A percentile compares a stretch with the other conserved stretches of the same genome.
Evolutionary conservation across 768 basidiomycete species (phyloP).

Genomic region (Suillus variegatus): DNA sequence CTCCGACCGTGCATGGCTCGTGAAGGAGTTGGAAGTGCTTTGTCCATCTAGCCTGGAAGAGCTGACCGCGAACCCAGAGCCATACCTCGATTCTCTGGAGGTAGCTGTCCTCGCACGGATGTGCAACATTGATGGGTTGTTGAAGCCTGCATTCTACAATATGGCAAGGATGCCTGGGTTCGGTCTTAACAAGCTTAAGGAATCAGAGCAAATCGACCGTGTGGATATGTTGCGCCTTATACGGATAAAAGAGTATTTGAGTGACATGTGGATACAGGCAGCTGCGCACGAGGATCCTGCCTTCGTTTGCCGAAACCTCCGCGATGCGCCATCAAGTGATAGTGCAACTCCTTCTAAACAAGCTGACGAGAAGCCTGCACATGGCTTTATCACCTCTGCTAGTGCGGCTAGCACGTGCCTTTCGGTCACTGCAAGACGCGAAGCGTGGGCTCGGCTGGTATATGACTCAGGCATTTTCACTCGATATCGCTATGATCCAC

Average conservation of each 20-base stretch:
- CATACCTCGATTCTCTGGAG: slow-evolving; percentile 26
- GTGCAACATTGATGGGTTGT: slow-evolving; percentile 27
- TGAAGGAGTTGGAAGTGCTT: slow-evolving; percentile 27
- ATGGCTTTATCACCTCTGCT: slow-evolving; percentile 17
- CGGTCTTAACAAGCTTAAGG: neutral
- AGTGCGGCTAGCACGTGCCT: slow-evolving; percentile 6
- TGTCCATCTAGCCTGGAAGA: slow-evolving; percentile 29
- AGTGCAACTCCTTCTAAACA: neutral
- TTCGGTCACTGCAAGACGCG: neutral
- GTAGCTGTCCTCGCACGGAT: slow-evolving; percentile 33
- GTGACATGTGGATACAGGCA: slow-evolving; percentile 3
- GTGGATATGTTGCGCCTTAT: neutral
- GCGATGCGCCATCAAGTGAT: neutral
- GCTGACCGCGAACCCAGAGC: slow-evolving; percentile 8
- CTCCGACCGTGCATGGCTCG: slow-evolving; percentile 28
- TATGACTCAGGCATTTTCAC: slow-evolving; percentile 26
- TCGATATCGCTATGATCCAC: slow-evolving; percentile 33
- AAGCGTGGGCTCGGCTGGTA: slow-evolving; percentile 15
- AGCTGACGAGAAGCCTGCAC: neutral
- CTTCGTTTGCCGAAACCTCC: neutral
- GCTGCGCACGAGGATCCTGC: neutral
- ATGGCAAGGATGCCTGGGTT: slow-evolving; percentile 20
- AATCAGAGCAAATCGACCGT: neutral
- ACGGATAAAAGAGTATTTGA: slow-evolving; percentile 3
- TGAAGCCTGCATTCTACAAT: slow-evolving; percentile 42